Base-by-base conservation (phyloP, 1,284 basidiomycete species). In the Mrakiaceae sp. region DNA sequence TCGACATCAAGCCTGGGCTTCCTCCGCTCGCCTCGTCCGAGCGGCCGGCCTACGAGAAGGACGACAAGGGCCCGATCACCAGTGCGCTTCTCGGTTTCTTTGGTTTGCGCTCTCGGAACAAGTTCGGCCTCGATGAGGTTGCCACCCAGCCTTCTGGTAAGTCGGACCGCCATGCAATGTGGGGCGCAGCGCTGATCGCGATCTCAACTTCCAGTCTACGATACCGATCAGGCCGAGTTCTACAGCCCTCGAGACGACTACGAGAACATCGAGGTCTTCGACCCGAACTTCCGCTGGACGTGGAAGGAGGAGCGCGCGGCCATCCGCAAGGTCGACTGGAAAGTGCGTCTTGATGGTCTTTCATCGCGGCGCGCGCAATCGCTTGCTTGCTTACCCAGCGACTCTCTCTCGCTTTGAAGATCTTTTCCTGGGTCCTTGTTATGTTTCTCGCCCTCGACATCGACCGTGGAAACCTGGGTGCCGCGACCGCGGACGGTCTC, bases 401-500 rank as follows among this genome's bases (percentile, higher is more conserved):
- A 27, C 27, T 27, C 27, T 27, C 27, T 27, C 27, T 27, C 27
- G 27, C 27, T 60, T n/a, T 2, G 10, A n/a, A 54, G 11, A 54
- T 54, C 12, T 27, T 54, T 68, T 16, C 55, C 5, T 85, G 84
- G 84, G 81, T 84, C 0, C 79, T 75, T 62, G 74, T 84, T 67
- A 84, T 84, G 81, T 86, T 87, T 75, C 83, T 83, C 69, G 76
- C 79, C 12, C 73, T 83, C n/a, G 66, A 71, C n/a, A 68, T 71
- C 51, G 67, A 71, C 64, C 77, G 83, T 42, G 74, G 76, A 62
- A 85, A 85, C 69, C 71, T 86, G 62, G 75, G 73, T 14, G 81
- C 84, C 70, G 86, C 86, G 1, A 87, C 86, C 70, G 80, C 84
- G 2, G 82, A 85, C 69, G 83, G 81, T 69, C 80, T 89, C 70